Base-by-base conservation (phyloP, 768 basidiomycete species). In the Kwoniella shandongensis region DNA sequence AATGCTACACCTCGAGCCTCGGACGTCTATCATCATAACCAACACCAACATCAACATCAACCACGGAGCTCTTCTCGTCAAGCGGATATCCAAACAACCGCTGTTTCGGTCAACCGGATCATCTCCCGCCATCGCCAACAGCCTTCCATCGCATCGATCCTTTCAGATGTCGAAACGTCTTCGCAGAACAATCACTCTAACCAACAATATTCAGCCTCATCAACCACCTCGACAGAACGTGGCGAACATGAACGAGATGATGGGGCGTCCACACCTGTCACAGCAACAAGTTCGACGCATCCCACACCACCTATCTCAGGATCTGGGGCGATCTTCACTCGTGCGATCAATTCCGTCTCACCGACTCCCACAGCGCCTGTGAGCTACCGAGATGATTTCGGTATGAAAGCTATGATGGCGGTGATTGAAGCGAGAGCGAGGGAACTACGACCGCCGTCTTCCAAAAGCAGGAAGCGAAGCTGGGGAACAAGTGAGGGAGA, bases 381-480 rank as follows among this genome's bases (percentile, higher is more conserved):
- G 4, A 54, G 69, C 46, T 67, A 74, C 48, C 62, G 61, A 59
- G 85, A 93, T 69, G 90, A 93, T 74, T 93, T 93, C 77, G 92
- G 92, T 1, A 79, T 94, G 23, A 78, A 83, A 7, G 82, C 85
- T 49, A 91, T 96, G 89, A 82, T 96, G 82, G 86, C 89, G 23
- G 81, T 93, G 40, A 91, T 96, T 53, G 87, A 91, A n/a, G 68
- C 71, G 32, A 48, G 73, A 32, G 70, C 75, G 39, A 55, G 62
- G 36, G 65, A 69, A 18, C 38, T 35, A 58, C 52, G 23, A n/a
- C 44, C 15, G n/a, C 32, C 7, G 20, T 45, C n/a, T 18, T 26
- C n/a, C 23, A 40, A 26, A 25, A 46, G 27, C 4, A 52, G 23
- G 54, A 36, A 36, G 44, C 52, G 26, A 47, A 48, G 38, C 26